Evolutionary conservation across 805 yeast species (phyloP).

Genomic region (Lipomyces starkeyi): DNA sequence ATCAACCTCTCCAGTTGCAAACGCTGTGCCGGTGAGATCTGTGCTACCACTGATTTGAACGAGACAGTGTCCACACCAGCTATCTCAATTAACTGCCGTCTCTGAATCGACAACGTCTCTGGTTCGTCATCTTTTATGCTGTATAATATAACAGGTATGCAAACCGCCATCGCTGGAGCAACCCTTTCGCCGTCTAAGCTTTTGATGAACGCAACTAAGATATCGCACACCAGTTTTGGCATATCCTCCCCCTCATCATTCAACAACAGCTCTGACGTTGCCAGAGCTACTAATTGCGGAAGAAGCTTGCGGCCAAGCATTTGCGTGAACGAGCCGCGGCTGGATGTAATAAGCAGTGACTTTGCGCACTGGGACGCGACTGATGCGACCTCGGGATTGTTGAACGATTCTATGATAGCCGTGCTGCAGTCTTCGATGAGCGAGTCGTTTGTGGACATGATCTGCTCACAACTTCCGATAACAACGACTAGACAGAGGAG

Average conservation of each 20-base stretch:
- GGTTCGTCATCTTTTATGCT: slow-evolving; percentile 22
- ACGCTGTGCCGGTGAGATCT: slow-evolving; percentile 50
- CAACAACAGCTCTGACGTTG: slow-evolving; percentile 39
- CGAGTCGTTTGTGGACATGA: slow-evolving; percentile 44
- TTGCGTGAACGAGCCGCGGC: slow-evolving; percentile 46
- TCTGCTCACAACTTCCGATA: slow-evolving; percentile 51
- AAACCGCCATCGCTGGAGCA: slow-evolving; percentile 44
- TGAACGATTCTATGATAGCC: slow-evolving; percentile 49
- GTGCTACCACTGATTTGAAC: slow-evolving; percentile 51
- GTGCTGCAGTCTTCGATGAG: slow-evolving; percentile 49
- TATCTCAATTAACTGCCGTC: slow-evolving; percentile 43
- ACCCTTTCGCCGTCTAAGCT: slow-evolving; percentile 45
- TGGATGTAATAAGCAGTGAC: slow-evolving; percentile 55
- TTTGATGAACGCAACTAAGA: slow-evolving; percentile 55
- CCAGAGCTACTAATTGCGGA: slow-evolving; percentile 51
- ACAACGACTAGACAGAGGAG: slow-evolving; percentile 54
- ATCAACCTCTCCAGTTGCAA: slow-evolving; percentile 29
- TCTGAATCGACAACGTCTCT: slow-evolving; percentile 14
- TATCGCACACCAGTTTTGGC: slow-evolving; percentile 53
- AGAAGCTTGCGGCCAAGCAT: slow-evolving; percentile 54
- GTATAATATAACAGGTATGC: slow-evolving; percentile 38
- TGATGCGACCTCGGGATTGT: slow-evolving; percentile 47
- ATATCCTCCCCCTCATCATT: slow-evolving; percentile 47
- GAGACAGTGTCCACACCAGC: slow-evolving; percentile 42
- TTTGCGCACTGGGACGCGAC: slow-evolving; percentile 67